Evolutionary conservation across 1,284 basidiomycete genomes (phyloP), one percentile per base, ranked within the genome.

Genomic region (Porogramme epimiltina): DNA sequence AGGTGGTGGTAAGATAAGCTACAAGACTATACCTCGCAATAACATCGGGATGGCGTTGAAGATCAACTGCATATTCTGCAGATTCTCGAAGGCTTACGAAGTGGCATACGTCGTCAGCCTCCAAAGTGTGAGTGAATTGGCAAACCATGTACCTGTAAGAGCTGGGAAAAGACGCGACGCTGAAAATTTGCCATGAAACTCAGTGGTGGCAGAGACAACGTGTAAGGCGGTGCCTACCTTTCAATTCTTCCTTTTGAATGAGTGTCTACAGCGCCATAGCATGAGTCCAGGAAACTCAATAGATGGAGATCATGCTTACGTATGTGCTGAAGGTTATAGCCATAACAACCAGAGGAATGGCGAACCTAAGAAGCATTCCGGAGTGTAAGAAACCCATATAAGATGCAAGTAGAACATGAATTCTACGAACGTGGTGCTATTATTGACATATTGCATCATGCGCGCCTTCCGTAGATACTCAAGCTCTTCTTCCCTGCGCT

Each of bases 341-440:
- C 79, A 89, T 89, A 3, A 81, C 83, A 41, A 83, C 57, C 2
- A 86, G 70, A 0, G 88, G 86, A 26, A 88, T 80, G 34, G 81
- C 50, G 54, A 74, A 80, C 63, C 82, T 85, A n/a, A n/a, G n/a
- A n/a, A n/a, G n/a, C n/a, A n/a, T n/a, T n/a, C n/a, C 52, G 20
- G 23, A 16, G 34, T 37, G 34, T 9, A 16, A 22, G 25, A 42
- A 36, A 13, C 16, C 18, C 22, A 4, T n/a, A 9, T 5, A 18
- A 15, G 20, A 36, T 10, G n/a, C 4, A 25, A 11, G 40, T 23
- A n/a, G 36, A n/a, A 8, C 4, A 20, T 16, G 10, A 13, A 11
- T 18, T n/a, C 6, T 10, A 66, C 74, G 43, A 26, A 76, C 73
- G 73, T 77, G 55, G 72, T 56, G 47, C 57, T 61, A 37, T 59